phyloP scores from a whole-genome alignment of 306 rosid species.

The Luffa acutangula region DNA sequence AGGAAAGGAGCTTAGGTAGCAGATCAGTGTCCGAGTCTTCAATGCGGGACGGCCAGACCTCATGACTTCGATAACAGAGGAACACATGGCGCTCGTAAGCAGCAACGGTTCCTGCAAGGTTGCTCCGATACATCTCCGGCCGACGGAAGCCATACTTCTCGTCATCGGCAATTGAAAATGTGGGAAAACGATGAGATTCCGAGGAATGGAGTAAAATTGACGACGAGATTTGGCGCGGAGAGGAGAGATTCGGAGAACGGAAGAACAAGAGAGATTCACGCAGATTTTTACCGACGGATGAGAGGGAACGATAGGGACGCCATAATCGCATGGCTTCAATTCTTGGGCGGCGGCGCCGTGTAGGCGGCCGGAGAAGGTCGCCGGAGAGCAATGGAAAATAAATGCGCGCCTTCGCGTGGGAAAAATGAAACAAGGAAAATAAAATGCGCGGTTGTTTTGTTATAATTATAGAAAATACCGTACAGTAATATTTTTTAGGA shows the following conservation, averaged over 20 bases:
- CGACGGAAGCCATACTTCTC: slow-evolving; percentile 63
- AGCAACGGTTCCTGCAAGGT: slow-evolving; percentile 54
- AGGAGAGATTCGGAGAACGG: not conserved
- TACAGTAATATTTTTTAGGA: too few species aligned
- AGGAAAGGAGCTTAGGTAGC: slow-evolving; percentile 44
- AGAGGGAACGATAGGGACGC: slow-evolving; percentile 9
- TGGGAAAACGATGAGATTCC: slow-evolving; percentile 30
- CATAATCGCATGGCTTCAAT: slow-evolving; percentile 19
- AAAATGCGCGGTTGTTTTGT: not conserved
- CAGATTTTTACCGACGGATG: not conserved
- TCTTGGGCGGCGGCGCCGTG: not conserved
- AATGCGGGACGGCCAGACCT: slow-evolving; percentile 55
- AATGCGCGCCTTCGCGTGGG: not conserved
- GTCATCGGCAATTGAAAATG: slow-evolving; percentile 18
- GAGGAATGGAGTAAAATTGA: not conserved
- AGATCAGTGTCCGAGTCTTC: slow-evolving; percentile 66
- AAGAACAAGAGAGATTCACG: not conserved
- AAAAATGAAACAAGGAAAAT: not conserved
- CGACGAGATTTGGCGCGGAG: not conserved
- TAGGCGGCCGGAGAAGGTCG: not conserved
- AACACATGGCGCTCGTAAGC: slow-evolving; percentile 82
- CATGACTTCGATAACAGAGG: slow-evolving; percentile 67
- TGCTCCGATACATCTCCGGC: slow-evolving; percentile 65
- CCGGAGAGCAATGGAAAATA: not conserved
- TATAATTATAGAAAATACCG: too few species aligned